Conservation (phyloP, 139 green algal species). For the Chlamydomonas sp. region DNA sequence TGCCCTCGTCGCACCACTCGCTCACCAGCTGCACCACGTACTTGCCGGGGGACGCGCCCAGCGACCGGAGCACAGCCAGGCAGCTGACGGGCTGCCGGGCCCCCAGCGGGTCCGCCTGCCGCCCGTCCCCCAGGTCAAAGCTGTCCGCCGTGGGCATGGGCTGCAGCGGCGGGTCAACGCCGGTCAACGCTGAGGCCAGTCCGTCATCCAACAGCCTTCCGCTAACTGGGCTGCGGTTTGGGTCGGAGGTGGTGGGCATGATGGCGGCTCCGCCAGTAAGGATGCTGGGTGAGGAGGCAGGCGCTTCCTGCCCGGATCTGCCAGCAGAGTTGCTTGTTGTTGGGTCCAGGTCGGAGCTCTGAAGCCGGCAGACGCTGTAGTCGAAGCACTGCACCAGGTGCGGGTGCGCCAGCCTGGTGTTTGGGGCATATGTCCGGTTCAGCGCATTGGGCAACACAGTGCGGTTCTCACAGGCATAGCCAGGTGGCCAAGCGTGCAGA, state of each 20-base stretch:
- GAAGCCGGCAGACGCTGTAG: not conserved
- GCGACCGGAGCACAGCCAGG: not conserved
- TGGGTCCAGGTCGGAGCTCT: not conserved
- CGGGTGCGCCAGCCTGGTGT: constrained; percentile 1
- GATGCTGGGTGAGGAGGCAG: not conserved
- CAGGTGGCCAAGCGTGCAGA: no score
- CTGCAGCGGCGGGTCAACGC: no score
- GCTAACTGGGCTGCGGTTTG: not conserved
- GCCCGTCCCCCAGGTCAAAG: not conserved
- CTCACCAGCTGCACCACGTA: constrained; percentile 22
- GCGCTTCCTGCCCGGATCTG: not conserved
- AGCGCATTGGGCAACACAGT: no score
- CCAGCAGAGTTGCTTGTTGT: no score
- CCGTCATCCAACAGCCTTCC: not conserved
- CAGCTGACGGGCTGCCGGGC: not conserved
- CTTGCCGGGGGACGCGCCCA: constrained; percentile 31
- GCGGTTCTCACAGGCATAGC: no score
- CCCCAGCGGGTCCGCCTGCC: not conserved
- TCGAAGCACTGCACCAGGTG: constrained; percentile 29
- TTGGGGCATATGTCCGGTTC: no score
- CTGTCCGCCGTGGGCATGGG: not conserved
- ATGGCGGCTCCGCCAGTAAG: no score
- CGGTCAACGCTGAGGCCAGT: no score
- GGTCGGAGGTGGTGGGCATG: no score
- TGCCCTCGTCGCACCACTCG: constrained; percentile 38